Conservation (phyloP, 208 protist species). For the Endotrypanum monterogeii region DNA sequence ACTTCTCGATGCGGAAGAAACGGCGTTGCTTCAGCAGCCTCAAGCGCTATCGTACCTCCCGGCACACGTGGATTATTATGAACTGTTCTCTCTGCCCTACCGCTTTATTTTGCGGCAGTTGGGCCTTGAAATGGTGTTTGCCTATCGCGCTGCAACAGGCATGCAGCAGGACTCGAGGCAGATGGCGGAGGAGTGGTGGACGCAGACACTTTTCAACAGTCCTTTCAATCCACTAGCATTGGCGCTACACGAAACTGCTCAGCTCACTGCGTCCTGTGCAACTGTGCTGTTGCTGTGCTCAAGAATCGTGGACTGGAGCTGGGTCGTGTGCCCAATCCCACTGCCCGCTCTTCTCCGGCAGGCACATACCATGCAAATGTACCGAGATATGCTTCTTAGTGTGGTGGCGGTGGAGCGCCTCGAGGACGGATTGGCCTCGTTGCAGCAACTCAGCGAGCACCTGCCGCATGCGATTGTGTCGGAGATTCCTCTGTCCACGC, state of each 20-base stretch:
- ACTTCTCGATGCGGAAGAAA: conserved; percentile 37
- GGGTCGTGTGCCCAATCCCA: not conserved
- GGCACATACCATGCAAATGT: conserved; percentile 8
- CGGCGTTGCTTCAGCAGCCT: conserved; percentile 23
- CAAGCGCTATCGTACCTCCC: conserved; percentile 38
- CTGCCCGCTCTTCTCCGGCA: conserved; percentile 1
- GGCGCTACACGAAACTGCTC: conserved; percentile 24
- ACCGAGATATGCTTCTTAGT: conserved; percentile 20
- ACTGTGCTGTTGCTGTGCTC: conserved; percentile 18
- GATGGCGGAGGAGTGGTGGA: conserved; percentile 32
- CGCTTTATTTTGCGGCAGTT: conserved; percentile 69
- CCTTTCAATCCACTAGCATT: conserved; percentile 40
- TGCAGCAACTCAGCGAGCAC: conserved; percentile 38
- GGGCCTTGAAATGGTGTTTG: conserved; percentile 74
- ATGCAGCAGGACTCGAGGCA: conserved; percentile 40
- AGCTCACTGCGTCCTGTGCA: conserved; percentile 16
- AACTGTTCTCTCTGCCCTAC: conserved; percentile 38
- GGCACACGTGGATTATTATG: conserved; percentile 31
- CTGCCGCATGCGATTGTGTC: conserved; percentile 23
- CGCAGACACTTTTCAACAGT: conserved; percentile 35
- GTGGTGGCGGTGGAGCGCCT: conserved; percentile 14
- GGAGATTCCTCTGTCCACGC: not conserved
- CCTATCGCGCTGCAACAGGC: conserved; percentile 37
- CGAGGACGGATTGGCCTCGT: conserved; percentile 17
- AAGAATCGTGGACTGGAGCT: not conserved